A percentile compares a stretch with the other conserved stretches of the same genome.
These are phyloP conservation scores for Lasiosphaeria miniovina DNA, from an alignment of 495 filamentous ascomycete genomes.

Conservation along the genomic window DNA sequence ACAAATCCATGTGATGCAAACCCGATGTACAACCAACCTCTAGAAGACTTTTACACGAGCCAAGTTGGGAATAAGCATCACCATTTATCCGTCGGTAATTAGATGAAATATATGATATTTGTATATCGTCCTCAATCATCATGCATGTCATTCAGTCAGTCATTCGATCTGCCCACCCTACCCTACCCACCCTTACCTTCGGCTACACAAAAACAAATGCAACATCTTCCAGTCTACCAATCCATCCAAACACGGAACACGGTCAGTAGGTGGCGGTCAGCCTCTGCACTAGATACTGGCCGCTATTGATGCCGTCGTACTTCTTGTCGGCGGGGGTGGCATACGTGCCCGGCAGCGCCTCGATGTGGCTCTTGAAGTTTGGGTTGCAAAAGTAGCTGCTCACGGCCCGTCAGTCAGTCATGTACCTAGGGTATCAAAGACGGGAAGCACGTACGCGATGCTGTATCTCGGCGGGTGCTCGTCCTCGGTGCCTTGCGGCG, in stretches of 20 bases:
- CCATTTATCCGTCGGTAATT: too few species aligned
- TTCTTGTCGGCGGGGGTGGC: slow-evolving; percentile 66
- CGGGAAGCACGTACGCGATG: slow-evolving; percentile 53
- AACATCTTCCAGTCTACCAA: too few species aligned
- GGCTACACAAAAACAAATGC: too few species aligned
- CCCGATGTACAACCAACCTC: too few species aligned
- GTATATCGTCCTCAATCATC: too few species aligned
- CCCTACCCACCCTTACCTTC: too few species aligned
- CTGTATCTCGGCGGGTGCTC: slow-evolving; percentile 64
- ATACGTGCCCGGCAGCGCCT: slow-evolving; percentile 84
- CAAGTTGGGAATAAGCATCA: too few species aligned
- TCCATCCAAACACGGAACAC: background rate
- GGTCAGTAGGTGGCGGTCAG: slow-evolving; percentile 65
- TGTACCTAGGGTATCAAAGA: background rate
- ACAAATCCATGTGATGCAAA: too few species aligned
- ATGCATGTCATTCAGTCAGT: too few species aligned
- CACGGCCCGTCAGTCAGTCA: slow-evolving; percentile 3
- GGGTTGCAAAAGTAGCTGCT: slow-evolving; percentile 85
- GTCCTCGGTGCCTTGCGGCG: slow-evolving; percentile 51
- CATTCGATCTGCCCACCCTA: too few species aligned
- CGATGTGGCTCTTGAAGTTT: slow-evolving; percentile 72
- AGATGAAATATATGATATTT: too few species aligned
- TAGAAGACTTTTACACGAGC: too few species aligned
- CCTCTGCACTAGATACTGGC: slow-evolving; percentile 79
- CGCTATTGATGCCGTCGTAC: slow-evolving; percentile 73